Base-by-base conservation (phyloP, 345 rosid genomes). In the Hibiscus syriacus region DNA sequence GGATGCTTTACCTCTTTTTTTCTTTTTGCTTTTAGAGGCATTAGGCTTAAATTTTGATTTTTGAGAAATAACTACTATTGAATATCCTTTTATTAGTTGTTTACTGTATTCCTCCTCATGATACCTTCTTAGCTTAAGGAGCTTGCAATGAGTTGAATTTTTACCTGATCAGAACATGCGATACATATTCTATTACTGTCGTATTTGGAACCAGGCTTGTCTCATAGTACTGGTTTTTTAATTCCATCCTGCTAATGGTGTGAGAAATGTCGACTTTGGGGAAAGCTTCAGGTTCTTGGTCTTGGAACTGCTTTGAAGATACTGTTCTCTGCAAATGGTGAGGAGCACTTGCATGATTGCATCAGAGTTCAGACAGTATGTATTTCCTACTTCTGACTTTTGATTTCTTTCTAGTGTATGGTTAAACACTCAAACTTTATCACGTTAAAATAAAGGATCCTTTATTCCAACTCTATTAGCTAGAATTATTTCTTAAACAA, bases 231-330 rank as follows among this genome's bases (percentile, higher is more conserved):
- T 53, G 29, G 56, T 6, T 53, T 22, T 52, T 52, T 27, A 52
- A 13, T 52, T 22, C 56, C 14, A 22, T 52, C 64, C 27, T 52
- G 8, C 27, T 5, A 9, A 52, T 52, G 99, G 43, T 94, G 99
- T 75, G 99, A 94, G 79, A 94, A 91, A 73, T 94, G 99, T 70
- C 86, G 97, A 61, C 85, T 94, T 39, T 94, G 99, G 99, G 98
- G 97, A 69, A 92, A 92, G 73, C 98, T 92, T 77, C 98, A 92
- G 83, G 83, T 88, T 84, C 92, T 90, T 14, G 98, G 98, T 53
- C 94, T 90, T 53, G 98, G 98, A 45, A 90, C 97, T 27, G 97
- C 96, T n/a, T 74, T 90, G 77, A 88, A 94, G 69, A 87, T 94
- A 73, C 89, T 94, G 13, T 94, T 94, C 79, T 86, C 96, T 30